phyloP scores from a whole-genome alignment of 1,284 basidiomycete genomes.

The Sphaerobolus stellatus region DNA sequence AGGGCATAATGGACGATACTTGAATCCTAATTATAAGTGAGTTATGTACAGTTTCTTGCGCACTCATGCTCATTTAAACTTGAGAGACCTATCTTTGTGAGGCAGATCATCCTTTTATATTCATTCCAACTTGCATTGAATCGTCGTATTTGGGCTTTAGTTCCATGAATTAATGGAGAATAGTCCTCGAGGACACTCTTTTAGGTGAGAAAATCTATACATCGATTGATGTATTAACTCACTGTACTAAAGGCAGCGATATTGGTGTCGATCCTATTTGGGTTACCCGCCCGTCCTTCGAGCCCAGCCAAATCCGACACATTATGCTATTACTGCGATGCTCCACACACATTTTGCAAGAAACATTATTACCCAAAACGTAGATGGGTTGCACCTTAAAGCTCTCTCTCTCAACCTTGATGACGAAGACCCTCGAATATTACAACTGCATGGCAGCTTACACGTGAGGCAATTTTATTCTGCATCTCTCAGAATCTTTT shows the following conservation, averaged over 20 bases:
- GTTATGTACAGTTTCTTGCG: slow-evolving; percentile 25
- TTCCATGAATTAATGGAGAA: slow-evolving; percentile 82
- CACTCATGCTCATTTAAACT: not conserved
- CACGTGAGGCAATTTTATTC: slow-evolving; percentile 51
- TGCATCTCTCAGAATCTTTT: slow-evolving; percentile 9
- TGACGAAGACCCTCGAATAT: slow-evolving; percentile 47
- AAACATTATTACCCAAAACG: slow-evolving; percentile 86
- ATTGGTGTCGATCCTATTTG: slow-evolving; percentile 81
- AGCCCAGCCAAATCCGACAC: slow-evolving; percentile 81
- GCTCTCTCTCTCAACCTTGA: slow-evolving; percentile 46
- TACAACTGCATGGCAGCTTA: slow-evolving; percentile 89
- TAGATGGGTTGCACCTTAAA: slow-evolving; percentile 88
- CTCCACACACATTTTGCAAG: slow-evolving; percentile 65
- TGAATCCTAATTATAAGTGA: slow-evolving; percentile 90
- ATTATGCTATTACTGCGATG: slow-evolving; percentile 81
- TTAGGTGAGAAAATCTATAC: slow-evolving; percentile 46
- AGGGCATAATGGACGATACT: slow-evolving; percentile 79
- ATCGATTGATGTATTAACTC: not conserved
- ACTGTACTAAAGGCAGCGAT: slow-evolving; percentile 51
- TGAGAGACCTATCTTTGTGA: slow-evolving; percentile 58
- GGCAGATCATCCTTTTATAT: slow-evolving; percentile 18
- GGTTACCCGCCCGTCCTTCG: slow-evolving; percentile 81
- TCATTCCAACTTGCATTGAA: slow-evolving; percentile 22
- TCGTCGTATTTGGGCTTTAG: slow-evolving; percentile 35
- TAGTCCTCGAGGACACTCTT: slow-evolving; percentile 61